Evolutionary conservation across 2,329 filamentous ascomycete genomes (phyloP), one percentile per base, ranked within the genome.

Genomic region (Eurotiales sp.): DNA sequence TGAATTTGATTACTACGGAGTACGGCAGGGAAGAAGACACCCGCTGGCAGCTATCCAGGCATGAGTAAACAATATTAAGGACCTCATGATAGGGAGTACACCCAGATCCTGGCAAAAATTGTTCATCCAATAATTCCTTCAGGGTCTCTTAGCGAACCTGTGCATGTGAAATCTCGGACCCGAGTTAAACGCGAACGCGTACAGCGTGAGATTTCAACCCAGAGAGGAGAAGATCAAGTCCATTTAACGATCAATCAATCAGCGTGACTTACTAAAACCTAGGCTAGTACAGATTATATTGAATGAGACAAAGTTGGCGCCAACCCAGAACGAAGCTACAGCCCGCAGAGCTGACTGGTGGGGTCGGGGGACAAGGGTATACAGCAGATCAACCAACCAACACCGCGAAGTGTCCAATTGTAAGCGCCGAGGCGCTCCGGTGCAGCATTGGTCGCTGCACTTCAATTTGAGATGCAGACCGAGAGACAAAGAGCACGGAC

Each of bases 341-440:
- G 30, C n/a, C n/a, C 11, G 46, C 29, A 17, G 22, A 30, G 46
- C 36, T 17, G 34, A 40, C 29, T 50, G 19, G 47, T 25, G 47
- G 23, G 46, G 27, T 21, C 8, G 21, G 39, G 25, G 29, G 17
- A 30, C 47, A 50, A 39, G 47, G 47, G 25, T 36, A 39, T 43
- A 25, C 22, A 43, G 8, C 11, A n/a, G 22, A n/a, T 8, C 37
- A 29, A 11, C 47, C 47, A 50, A 50, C 40, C n/a, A 50, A n/a
- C 21, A 11, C n/a, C 37, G 21, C 25, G 27, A 36, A 3, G 25
- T 34, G 17, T 6, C 14, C 17, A 36, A 17, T 43, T 43, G n/a
- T 50, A 50, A 50, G 47, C 47, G 47, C 47, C 37, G 47, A 50
- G 47, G 47, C 47, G 47, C 15, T 11, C 34, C 8, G 21, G 15